Evolutionary conservation across 441 rosid species (phyloP), one percentile per base, ranked within the genome.

Genomic region (Pelargonium cotyledonis): DNA sequence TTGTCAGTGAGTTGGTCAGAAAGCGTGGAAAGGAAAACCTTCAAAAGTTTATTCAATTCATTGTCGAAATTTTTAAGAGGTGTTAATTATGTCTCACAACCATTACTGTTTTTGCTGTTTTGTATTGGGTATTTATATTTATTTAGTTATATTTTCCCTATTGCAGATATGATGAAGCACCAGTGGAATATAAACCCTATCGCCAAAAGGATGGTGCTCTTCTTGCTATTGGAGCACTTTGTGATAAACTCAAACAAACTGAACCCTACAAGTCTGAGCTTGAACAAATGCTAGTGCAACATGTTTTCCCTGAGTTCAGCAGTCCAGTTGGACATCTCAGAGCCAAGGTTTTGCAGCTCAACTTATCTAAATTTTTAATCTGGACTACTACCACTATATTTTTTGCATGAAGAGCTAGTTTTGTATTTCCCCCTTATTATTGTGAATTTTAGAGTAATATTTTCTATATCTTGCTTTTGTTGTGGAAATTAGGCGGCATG

Each of bases 281-380:
- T 78, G 99, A 95, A 81, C 85, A 76, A 63, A 92, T 95, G 98
- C 80, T 95, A 76, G 90, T 92, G 81, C 99, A 92, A 78, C 97
- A 95, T 80, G 99, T 95, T 73, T 92, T 92, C 77, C 98, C 98
- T 63, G 99, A 95, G 84, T 95, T 95, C 74, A 82, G 75, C 70
- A 90, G 98, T 69, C 98, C 91, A 41, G 89, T 82, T 78, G 99
- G 99, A 77, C 98, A 95, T 79, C 95, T 95, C 69, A 84, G 99
- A 82, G 98, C 98, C 51, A 92, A 92, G 99, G 99, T 95, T 44
- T 71, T 72, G 68, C 40, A 23, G 49, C 68, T 12, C 11, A 31
- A 2, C 5, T 31, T 31, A 31, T 31, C 35, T 31, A 31, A 31
- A 1, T 31, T 31, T 31, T 31, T 31, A 31, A 31, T 31, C 35